Percentiles rank a stretch among this genome's conserved stretches.
These are phyloP conservation scores for Ormosia emarginata DNA, from an alignment of 306 rosid species.

Conservation along the genomic window DNA sequence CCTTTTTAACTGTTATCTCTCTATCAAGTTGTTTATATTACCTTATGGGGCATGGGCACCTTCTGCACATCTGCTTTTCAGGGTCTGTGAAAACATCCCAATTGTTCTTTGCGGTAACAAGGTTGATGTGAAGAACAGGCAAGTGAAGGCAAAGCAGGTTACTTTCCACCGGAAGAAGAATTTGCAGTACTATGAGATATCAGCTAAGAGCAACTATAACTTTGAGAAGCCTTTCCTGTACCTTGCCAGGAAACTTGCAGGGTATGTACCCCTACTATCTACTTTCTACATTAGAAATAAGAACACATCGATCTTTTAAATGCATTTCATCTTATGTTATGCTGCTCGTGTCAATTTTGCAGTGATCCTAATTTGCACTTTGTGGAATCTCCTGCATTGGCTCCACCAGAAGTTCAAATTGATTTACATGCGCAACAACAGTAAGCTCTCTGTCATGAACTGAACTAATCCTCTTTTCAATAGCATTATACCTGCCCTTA, in stretches of 20 bases:
- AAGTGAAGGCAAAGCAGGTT: constrained; percentile 74
- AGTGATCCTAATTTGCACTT: constrained; percentile 69
- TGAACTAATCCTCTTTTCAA: not conserved
- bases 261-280: constrained; percentile 26
- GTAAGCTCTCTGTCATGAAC: constrained; percentile 33
- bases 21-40: not conserved
- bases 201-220: constrained; percentile 71
- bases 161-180: constrained; percentile 73
- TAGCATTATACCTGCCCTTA: too few relatives aligned
- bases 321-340: not conserved
- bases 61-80: constrained; percentile 4
- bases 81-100: constrained; percentile 68
- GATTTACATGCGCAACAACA: constrained; percentile 62
- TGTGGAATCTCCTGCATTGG: constrained; percentile 77
- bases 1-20: not conserved
- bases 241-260: constrained; percentile 78
- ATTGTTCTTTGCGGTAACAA: constrained; percentile 73
- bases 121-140: constrained; percentile 78
- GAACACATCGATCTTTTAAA: too few relatives aligned
- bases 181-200: constrained; percentile 67
- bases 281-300: not conserved
- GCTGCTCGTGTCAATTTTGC: constrained; percentile 3
- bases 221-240: constrained; percentile 66
- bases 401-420: constrained; percentile 80
- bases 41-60: not conserved